Percentiles rank a stretch among this genome's conserved stretches.
Conservation (phyloP, 164 flowering plant species). For the Vitis rupestris region DNA sequence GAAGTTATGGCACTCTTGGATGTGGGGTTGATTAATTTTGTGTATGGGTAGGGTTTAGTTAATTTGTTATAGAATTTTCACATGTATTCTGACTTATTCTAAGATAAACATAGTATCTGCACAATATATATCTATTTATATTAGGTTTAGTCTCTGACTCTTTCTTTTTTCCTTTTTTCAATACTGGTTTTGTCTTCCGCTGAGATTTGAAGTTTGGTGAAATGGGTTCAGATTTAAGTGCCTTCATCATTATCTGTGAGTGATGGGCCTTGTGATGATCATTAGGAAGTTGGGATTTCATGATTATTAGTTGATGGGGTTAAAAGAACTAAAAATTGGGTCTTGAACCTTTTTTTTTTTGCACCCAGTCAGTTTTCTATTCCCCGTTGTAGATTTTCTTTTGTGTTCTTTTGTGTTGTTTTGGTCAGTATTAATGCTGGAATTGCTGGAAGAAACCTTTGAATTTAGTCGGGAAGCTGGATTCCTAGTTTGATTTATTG, state of each 20-base stretch:
- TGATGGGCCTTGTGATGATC: no score
- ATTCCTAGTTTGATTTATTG: not conserved
- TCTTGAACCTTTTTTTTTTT: no score
- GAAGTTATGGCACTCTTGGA: not conserved
- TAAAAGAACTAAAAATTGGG: no score
- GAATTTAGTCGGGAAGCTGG: not conserved
- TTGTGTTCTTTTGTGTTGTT: not conserved
- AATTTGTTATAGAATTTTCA: not conserved
- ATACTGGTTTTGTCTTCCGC: not conserved
- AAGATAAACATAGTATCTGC: no score
- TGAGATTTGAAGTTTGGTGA: conserved; percentile 1
- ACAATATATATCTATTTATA: no score
- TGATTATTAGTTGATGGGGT: not conserved
- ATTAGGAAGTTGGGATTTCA: not conserved
- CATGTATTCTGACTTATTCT: not conserved
- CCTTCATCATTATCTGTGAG: no score
- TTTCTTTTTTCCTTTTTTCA: no score
- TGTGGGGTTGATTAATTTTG: not conserved
- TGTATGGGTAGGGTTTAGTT: not conserved
- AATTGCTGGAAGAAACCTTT: not conserved
- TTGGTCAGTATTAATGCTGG: not conserved
- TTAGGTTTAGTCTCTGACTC: no score
- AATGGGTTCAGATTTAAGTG: not conserved
- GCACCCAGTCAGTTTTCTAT: no score
- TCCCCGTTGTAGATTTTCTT: no score